Conservation (phyloP, 1,284 basidiomycete genomes). For the Ceratobasidium theobromae region DNA sequence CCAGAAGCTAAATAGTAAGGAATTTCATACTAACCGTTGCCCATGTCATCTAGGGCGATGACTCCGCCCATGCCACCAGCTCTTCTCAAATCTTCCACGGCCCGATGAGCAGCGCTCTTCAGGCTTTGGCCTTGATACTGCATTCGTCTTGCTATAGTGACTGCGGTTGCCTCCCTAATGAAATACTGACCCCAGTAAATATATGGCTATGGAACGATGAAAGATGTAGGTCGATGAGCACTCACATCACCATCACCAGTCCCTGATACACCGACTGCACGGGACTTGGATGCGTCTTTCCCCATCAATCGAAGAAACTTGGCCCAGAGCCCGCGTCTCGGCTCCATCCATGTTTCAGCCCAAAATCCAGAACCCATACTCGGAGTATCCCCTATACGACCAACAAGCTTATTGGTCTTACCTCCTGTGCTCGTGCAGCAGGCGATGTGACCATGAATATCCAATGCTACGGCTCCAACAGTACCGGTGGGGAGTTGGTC, state of each 20-base stretch:
- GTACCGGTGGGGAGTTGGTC: constrained; percentile 73
- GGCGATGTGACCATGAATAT: constrained; percentile 69
- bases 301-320: constrained; percentile 48
- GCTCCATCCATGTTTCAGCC: constrained; percentile 69
- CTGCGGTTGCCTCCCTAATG: constrained; percentile 67
- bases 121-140: constrained; percentile 61
- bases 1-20: constrained; percentile 3
- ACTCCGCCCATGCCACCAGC: constrained; percentile 69
- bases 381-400: constrained; percentile 66
- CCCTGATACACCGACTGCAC: constrained; percentile 74
- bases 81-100: constrained; percentile 56
- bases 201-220: background rate
- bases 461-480: constrained; percentile 80
- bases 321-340: constrained; percentile 45
- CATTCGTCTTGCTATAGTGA: constrained; percentile 66
- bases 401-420: constrained; percentile 77
- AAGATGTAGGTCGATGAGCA: constrained; percentile 19
- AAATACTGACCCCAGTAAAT: constrained; percentile 57
- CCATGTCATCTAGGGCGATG: constrained; percentile 64
- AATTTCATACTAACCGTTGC: constrained; percentile 54
- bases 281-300: constrained; percentile 41
- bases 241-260: constrained; percentile 81
- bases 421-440: constrained; percentile 78
- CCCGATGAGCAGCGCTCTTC: constrained; percentile 54
- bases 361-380: constrained; percentile 76